A percentile compares a stretch with the other conserved stretches of the same genome.
Conservation (phyloP, 2,329 filamentous ascomycete species). For the Zalaria sp. region DNA sequence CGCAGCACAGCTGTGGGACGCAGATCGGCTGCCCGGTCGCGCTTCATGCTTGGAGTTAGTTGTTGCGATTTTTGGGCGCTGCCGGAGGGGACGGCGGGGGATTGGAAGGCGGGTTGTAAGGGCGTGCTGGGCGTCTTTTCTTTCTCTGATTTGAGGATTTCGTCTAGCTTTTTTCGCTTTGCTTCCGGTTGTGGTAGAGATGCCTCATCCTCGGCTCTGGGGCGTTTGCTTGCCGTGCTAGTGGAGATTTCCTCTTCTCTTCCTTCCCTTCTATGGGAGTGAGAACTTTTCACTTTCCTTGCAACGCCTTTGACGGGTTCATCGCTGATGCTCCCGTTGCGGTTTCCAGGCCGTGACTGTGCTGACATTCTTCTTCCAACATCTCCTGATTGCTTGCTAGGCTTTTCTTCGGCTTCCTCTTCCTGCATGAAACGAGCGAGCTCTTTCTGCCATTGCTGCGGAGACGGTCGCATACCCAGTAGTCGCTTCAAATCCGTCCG, state of each 20-base stretch:
- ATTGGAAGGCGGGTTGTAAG: slow-evolving; percentile 9
- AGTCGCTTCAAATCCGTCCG: neutral
- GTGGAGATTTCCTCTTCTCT: neutral
- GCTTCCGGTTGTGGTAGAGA: slow-evolving; percentile 7
- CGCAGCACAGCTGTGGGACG: slow-evolving; percentile 9
- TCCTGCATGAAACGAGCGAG: neutral
- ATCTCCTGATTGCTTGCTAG: neutral
- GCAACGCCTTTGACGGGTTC: neutral
- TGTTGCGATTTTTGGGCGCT: slow-evolving; percentile 11
- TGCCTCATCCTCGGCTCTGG: slow-evolving; percentile 4
- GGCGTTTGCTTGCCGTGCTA: slow-evolving; percentile 1
- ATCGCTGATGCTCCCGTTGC: neutral
- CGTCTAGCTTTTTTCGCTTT: slow-evolving; percentile 12
- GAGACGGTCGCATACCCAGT: neutral
- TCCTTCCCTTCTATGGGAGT: too few species aligned
- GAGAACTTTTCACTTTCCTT: neutral
- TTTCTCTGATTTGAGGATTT: slow-evolving; percentile 3
- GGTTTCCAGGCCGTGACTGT: neutral
- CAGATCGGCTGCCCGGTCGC: slow-evolving; percentile 6
- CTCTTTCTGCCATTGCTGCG: neutral
- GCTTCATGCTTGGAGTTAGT: slow-evolving; percentile 13
- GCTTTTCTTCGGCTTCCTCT: neutral
- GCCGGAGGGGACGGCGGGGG: slow-evolving; percentile 8
- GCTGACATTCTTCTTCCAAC: too few species aligned
- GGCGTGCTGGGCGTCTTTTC: slow-evolving; percentile 5